phyloP scores from a whole-genome alignment of 1,139 yeast species.

The Yarrowia galli region DNA sequence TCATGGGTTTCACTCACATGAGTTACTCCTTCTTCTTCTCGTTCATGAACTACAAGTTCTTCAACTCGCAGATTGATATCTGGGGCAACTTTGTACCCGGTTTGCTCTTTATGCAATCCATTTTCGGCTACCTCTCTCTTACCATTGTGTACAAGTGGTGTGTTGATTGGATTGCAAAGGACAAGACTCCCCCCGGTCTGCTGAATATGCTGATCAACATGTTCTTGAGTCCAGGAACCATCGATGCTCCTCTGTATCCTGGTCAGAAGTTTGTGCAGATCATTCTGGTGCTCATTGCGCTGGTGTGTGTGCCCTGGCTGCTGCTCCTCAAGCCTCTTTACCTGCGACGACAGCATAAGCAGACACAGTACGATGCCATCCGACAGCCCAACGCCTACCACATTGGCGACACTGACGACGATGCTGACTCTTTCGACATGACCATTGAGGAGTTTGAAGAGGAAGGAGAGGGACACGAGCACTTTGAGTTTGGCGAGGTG shows the following conservation, averaged over 20 bases:
- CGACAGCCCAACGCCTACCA: constrained; percentile 40
- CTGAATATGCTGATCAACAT: constrained; percentile 93
- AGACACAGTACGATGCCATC: constrained; percentile 47
- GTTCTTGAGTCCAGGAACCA: constrained; percentile 92
- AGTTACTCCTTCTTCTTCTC: constrained; percentile 87
- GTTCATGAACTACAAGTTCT: constrained; percentile 76
- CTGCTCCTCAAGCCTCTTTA: constrained; percentile 86
- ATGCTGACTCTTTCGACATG: constrained; percentile 40
- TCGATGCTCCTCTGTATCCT: constrained; percentile 81
- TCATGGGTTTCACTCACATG: constrained; percentile 97
- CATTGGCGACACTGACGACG: constrained; percentile 46
- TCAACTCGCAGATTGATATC: constrained; percentile 80
- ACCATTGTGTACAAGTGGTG: constrained; percentile 94
- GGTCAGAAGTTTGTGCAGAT: constrained; percentile 87
- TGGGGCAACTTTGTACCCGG: constrained; percentile 96
- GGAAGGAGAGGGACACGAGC: constrained; percentile 56
- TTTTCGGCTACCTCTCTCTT: constrained; percentile 87
- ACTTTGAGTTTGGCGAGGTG: constrained; percentile 83
- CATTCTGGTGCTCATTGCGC: constrained; percentile 73
- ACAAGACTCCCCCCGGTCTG: constrained; percentile 86
- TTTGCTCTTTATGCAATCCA: constrained; percentile 90
- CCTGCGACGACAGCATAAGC: constrained; percentile 57
- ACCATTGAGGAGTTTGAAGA: constrained; percentile 53
- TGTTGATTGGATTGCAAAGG: constrained; percentile 83
- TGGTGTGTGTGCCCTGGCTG: constrained; percentile 95